Conservation (phyloP, 768 basidiomycete genomes). For the Pulveroboletus sp. region DNA sequence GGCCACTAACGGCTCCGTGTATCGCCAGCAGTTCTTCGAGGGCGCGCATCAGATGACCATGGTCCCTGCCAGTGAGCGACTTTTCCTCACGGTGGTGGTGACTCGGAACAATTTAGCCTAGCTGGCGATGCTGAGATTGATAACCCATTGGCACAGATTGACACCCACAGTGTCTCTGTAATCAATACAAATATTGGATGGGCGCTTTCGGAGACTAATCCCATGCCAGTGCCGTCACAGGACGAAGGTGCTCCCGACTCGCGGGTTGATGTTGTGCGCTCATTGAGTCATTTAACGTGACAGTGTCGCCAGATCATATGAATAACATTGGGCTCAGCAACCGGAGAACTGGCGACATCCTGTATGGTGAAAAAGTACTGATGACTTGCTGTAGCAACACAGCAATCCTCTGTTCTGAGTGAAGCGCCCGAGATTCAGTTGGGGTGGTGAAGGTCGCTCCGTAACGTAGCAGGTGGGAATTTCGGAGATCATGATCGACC, state of each 20-base stretch:
- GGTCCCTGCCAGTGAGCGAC: too few relatives aligned
- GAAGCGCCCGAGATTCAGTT: background rate
- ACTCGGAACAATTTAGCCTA: background rate
- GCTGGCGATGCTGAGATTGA: background rate
- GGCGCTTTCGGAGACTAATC: background rate
- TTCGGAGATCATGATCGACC: background rate
- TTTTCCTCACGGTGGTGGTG: background rate
- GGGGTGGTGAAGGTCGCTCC: background rate
- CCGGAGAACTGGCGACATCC: background rate
- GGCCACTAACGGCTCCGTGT: background rate
- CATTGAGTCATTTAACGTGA: constrained; percentile 1
- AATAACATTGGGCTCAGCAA: background rate
- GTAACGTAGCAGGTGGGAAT: constrained; percentile 10
- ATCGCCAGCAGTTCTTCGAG: background rate
- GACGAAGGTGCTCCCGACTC: background rate
- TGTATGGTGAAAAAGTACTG: background rate
- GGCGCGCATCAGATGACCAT: too few relatives aligned
- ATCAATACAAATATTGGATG: background rate
- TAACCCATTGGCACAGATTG: background rate
- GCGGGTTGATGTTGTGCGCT: background rate
- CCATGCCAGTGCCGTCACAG: background rate
- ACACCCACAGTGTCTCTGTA: background rate
- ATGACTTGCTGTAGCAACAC: constrained; percentile 2
- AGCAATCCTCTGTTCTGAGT: background rate
- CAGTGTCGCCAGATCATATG: background rate